These are phyloP conservation scores for Nakaseomyces delphensis DNA, from an alignment of 1,139 yeast species.

Conservation along the genomic window DNA sequence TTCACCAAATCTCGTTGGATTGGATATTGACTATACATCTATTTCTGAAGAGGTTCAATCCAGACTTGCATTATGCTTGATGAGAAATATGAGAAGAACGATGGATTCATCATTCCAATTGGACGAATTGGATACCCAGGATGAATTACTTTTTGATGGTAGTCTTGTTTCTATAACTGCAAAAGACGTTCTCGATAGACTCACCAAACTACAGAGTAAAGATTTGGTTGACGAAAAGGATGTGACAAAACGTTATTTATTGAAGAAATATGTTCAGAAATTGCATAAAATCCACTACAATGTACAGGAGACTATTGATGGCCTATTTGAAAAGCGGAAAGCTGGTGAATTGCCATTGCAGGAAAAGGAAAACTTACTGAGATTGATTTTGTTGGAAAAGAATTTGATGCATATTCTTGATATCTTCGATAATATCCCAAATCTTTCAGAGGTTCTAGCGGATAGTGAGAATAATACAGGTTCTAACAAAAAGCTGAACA, in stretches of 20 bases:
- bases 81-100: constrained; percentile 68
- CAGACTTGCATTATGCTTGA: constrained; percentile 67
- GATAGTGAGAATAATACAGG: neutral
- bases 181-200: constrained; percentile 42
- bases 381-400: constrained; percentile 54
- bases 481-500: neutral
- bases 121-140: constrained; percentile 30
- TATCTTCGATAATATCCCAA: constrained; percentile 35
- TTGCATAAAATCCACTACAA: constrained; percentile 47
- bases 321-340: constrained; percentile 48
- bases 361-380: constrained; percentile 57
- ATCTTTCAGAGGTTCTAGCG: constrained; percentile 14
- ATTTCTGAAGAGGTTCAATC: constrained; percentile 63
- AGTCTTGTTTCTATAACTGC: constrained; percentile 54
- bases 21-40: constrained; percentile 61
- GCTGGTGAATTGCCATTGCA: constrained; percentile 48
- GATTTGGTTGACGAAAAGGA: constrained; percentile 27
- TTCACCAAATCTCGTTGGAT: constrained; percentile 52
- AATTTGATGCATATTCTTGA: constrained; percentile 54
- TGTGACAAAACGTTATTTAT: constrained; percentile 33
- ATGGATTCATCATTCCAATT: constrained; percentile 37
- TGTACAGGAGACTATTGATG: constrained; percentile 50
- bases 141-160: constrained; percentile 44
- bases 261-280: constrained; percentile 40
- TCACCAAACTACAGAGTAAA: constrained; percentile 14